Conservation (phyloP, 352 stramenopile genomes). For the Pythium pyrilobum region DNA sequence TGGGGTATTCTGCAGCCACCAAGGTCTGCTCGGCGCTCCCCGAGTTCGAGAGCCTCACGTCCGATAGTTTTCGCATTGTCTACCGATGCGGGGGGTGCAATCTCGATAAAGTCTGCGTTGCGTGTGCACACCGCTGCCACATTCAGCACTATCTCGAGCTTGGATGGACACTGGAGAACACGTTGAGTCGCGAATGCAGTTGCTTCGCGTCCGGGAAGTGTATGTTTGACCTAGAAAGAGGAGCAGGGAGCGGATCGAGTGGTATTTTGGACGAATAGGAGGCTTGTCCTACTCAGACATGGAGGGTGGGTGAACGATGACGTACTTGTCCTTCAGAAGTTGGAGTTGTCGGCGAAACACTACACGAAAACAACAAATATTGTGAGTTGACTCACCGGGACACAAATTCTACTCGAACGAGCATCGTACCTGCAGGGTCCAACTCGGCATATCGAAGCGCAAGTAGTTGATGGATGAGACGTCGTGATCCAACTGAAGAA, state of each 20-base stretch:
- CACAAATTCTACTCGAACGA: too few relatives aligned
- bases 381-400: neutral
- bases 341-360: slow-evolving; percentile 61
- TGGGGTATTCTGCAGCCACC: slow-evolving; percentile 17
- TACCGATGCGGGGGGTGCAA: slow-evolving; percentile 57
- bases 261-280: slow-evolving; percentile 3
- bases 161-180: slow-evolving; percentile 46
- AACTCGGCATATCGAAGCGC: slow-evolving; percentile 59
- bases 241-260: neutral
- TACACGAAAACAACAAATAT: slow-evolving; percentile 10
- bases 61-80: slow-evolving; percentile 69
- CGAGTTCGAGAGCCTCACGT: slow-evolving; percentile 54
- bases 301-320: slow-evolving; percentile 13
- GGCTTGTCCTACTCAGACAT: neutral
- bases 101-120: slow-evolving; percentile 50
- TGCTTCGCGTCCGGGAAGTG: slow-evolving; percentile 38
- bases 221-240: slow-evolving; percentile 20
- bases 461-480: slow-evolving; percentile 69
- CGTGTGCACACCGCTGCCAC: slow-evolving; percentile 63
- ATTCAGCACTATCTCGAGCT: slow-evolving; percentile 57
- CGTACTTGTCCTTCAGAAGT: slow-evolving; percentile 52
- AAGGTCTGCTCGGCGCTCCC: slow-evolving; percentile 44
- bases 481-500: slow-evolving; percentile 28
- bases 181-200: slow-evolving; percentile 45
- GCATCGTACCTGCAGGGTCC: slow-evolving; percentile 48